Conservation (phyloP, 805 yeast species). For the Ogataea haglerorum region DNA sequence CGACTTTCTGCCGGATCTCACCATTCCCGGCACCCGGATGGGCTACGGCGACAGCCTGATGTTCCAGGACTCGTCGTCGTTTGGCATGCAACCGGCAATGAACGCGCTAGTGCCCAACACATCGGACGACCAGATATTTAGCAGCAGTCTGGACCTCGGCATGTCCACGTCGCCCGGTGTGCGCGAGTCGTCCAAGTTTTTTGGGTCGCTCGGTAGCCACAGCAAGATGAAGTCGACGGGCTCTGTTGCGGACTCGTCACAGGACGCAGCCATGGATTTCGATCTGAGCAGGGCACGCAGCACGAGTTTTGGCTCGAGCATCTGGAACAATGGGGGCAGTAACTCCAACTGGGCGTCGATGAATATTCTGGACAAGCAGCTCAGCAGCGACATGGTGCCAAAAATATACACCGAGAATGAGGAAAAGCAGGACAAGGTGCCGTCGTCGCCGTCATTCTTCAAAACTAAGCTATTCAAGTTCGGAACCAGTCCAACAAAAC, state of each 20-base stretch:
- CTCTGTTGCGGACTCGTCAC: conserved; percentile 12
- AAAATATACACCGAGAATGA: conserved; percentile 4
- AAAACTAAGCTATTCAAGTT: conserved; percentile 35
- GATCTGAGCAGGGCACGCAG: conserved; percentile 30
- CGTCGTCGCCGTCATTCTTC: conserved; percentile 38
- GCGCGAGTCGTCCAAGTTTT: conserved; percentile 21
- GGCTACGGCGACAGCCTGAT: conserved; percentile 7
- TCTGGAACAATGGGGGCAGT: conserved; percentile 29
- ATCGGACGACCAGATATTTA: conserved; percentile 1
- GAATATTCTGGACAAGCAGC: conserved; percentile 6
- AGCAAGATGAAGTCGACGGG: conserved; percentile 14
- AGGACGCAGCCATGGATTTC: conserved; percentile 14
- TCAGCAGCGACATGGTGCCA: conserved; percentile 4
- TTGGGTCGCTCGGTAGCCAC: conserved; percentile 16
- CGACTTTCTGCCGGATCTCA: conserved; percentile 12
- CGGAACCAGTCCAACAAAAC: conserved; percentile 35
- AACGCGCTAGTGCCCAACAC: conserved; percentile 6
- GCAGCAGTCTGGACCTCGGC: conserved; percentile 8
- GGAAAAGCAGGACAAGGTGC: conserved; percentile 18
- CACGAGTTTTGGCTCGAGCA: conserved; percentile 35
- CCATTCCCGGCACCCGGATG: neutral
- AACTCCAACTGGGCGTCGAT: conserved; percentile 18
- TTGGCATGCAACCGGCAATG: conserved; percentile 11
- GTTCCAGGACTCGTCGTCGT: conserved; percentile 13
- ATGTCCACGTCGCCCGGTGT: conserved; percentile 21